Base-by-base conservation (phyloP, 352 stramenopile genomes). In the Globisporangium nagaii region DNA sequence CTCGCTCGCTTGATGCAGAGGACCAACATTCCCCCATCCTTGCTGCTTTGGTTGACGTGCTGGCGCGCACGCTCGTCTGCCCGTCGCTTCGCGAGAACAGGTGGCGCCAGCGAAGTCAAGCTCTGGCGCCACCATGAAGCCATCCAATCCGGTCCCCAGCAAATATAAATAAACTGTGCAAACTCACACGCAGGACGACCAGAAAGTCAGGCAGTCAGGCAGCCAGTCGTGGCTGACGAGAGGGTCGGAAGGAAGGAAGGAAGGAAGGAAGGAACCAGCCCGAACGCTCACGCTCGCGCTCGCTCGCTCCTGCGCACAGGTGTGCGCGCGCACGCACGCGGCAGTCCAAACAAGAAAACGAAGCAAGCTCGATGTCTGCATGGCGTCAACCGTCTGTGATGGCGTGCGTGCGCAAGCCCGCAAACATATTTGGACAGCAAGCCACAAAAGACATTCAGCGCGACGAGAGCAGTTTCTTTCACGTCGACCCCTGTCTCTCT, bases 71-170 rank as follows among this genome's bases (percentile, higher is more conserved):
- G 44, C 44, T 51, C 44, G 44, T 51, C 44, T 47, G 28, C 36
- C 22, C 49, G 49, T 56, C 49, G 49, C 36, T 56, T 44, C 36
- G 36, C 24, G 35, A 54, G n/a, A 54, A 47, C 49, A 56, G 27
- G 49, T 56, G 49, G 49, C 49, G 36, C 3, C 49, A 46, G 49
- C 49, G 52, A 58, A 58, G 37, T 58, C 39, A 49, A 40, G 37
- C 30, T n/a, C 36, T 48, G 50, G 30, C 47, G 47, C 47, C 47
- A 46, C 24, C 28, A 37, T 55, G 48, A 35, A 55, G 49, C 49
- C 49, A 56, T 56, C n/a, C n/a, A n/a, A n/a, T n/a, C n/a, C n/a
- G n/a, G n/a, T 36, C 17, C 20, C 7, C 8, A 22, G 17, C 7
- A 25, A 44, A 13, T 15, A 3, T 15, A 11, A 15, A 37, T 15